Base-by-base conservation (phyloP, 768 basidiomycete genomes). In the Termitomyces sp. region DNA sequence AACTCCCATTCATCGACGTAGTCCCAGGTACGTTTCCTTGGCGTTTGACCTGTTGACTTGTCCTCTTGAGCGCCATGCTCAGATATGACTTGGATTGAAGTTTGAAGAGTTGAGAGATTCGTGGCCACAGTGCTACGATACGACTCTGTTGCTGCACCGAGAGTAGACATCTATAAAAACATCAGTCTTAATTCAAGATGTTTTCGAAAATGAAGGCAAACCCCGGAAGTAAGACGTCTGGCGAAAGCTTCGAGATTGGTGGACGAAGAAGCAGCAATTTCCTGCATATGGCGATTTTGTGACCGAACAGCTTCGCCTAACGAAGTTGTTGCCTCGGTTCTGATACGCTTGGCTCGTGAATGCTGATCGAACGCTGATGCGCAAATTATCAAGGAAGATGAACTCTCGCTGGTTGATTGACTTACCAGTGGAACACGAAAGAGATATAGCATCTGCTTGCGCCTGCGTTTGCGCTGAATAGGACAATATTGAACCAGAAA, bases 1-100 rank as follows among this genome's bases (percentile, higher is more conserved):
- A 88, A 70, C 41, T 82, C 77, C 89, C 91, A 93, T 48, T 81
- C 70, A 59, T 88, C 86, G 6, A 76, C 74, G 57, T 85, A 85
- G 57, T 85, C 74, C 83, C 87, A 88, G 30, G 70, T 68, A 32
- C 88, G 84, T 73, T 90, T 92, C 45, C 81, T 82, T 35, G 92
- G 92, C 3, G 91, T 93, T 52, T 71, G 70, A 5, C 91, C 91
- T 14, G 85, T 89, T 1, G 87, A 71, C 21, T 71, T 65, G 62
- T 93, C 91, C 53, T 83, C 81, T 54, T 72, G 78, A 8, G 79
- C 73, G 9, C 84, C 89, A 53, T 83, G 74, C 28, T 83, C 78
- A 7, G 76, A 65, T 21, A 92, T 69, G 14, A 73, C 69, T 30
- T 77, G 72, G 2, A 78, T 78, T 1, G 79, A 78, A 21, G 76